These are phyloP conservation scores for Fusarium albidum DNA, from an alignment of 2,329 filamentous ascomycete species.

Conservation along the genomic window DNA sequence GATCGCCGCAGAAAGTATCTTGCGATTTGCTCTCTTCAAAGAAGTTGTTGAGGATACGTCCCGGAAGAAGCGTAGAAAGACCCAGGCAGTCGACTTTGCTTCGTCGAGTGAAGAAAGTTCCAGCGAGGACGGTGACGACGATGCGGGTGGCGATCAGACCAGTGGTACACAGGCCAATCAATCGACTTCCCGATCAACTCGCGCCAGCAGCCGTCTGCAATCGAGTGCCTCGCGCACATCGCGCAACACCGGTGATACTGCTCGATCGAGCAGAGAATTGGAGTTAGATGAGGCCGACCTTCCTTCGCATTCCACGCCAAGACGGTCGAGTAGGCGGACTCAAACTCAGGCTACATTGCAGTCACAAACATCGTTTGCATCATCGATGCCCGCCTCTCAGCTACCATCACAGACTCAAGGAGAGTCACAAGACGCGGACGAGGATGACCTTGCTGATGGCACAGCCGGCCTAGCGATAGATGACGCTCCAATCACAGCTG, in stretches of 20 bases:
- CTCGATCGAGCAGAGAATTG: conserved; percentile 43
- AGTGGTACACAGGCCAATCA: conserved; percentile 51
- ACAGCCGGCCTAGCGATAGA: conserved; percentile 54
- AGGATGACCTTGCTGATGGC: conserved; percentile 49
- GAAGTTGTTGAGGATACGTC: conserved; percentile 85
- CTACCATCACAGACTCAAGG: conserved; percentile 57
- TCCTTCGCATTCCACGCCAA: conserved; percentile 46
- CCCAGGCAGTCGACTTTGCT: conserved; percentile 64
- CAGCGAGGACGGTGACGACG: conserved; percentile 67
- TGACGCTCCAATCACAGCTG: conserved; percentile 61
- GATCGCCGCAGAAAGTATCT: conserved; percentile 83
- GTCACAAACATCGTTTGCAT: conserved; percentile 74
- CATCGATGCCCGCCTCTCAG: conserved; percentile 80
- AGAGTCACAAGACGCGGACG: conserved; percentile 53
- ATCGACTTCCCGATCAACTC: conserved; percentile 43
- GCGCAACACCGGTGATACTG: conserved; percentile 37
- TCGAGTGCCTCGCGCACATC: conserved; percentile 28
- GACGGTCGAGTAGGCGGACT: conserved; percentile 51
- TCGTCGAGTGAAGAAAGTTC: conserved; percentile 67
- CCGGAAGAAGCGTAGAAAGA: conserved; percentile 83
- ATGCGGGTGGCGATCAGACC: conserved; percentile 61
- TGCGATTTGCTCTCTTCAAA: conserved; percentile 96
- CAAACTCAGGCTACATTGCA: conserved; percentile 50
- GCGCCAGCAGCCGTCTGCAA: conserved; percentile 33
- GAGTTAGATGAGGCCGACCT: conserved; percentile 52